A percentile compares a stretch with the other conserved stretches of the same genome.
phyloP scores from a whole-genome alignment of 306 rosid genomes.

The Adenanthera pavonina region DNA sequence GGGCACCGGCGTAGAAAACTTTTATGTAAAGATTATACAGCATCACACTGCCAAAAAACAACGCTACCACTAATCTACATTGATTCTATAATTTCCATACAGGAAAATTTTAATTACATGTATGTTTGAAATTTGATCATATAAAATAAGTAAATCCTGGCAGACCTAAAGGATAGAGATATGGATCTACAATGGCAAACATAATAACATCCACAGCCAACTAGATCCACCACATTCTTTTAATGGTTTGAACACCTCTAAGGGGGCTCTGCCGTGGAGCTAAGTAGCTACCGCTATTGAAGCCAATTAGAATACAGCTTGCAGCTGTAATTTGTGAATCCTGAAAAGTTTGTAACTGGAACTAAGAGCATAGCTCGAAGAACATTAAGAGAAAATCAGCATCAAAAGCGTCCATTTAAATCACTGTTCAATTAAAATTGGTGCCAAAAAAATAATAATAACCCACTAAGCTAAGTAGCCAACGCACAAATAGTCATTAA shows the following conservation, averaged over 20 bases:
- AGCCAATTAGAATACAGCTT: constrained; percentile 15
- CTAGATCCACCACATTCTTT: constrained; percentile 9
- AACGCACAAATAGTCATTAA: constrained; percentile 3
- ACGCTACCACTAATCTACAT: constrained; percentile 13
- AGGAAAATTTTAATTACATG: background rate
- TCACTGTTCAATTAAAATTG: background rate
- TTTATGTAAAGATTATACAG: background rate
- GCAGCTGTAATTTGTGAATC: background rate
- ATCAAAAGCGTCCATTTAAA: constrained; percentile 16
- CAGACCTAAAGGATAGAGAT: background rate
- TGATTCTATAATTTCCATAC: constrained; percentile 3
- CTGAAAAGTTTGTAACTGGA: constrained; percentile 7
- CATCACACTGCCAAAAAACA: background rate
- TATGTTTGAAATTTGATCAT: background rate
- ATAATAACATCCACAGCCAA: constrained; percentile 1
- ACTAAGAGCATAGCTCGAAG: constrained; percentile 10
- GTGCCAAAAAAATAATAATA: background rate
- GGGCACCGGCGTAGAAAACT: background rate
- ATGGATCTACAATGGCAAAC: background rate
- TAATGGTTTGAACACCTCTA: background rate
- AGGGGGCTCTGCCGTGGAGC: background rate
- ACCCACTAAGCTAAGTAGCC: background rate
- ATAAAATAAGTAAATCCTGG: background rate
- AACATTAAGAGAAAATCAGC: background rate
- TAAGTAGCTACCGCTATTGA: constrained; percentile 15